These are phyloP conservation scores for Pontederia crassipes DNA, from an alignment of 176 grass and related monocot genomes.

Conservation along the genomic window DNA sequence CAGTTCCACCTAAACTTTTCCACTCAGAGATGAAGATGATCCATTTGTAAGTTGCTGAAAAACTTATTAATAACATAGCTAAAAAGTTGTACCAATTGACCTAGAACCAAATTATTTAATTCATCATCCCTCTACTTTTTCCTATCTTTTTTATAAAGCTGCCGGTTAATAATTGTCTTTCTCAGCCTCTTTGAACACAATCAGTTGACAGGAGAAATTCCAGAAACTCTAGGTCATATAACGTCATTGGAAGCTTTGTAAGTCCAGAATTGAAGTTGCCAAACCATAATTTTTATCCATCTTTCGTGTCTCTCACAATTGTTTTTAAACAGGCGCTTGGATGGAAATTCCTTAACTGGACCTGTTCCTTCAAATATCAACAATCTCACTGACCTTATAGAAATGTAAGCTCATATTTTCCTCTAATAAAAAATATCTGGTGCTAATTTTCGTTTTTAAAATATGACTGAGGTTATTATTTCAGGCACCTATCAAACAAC, in stretches of 20 bases:
- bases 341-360: slow-evolving; percentile 1
- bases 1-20: slow-evolving; percentile 60
- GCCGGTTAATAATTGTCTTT: no score
- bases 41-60: slow-evolving; percentile 50
- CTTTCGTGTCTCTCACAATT: background rate
- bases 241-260: slow-evolving; percentile 53
- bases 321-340: background rate
- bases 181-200: slow-evolving; percentile 78
- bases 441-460: background rate
- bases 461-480: background rate
- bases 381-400: background rate
- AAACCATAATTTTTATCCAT: no score
- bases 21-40: slow-evolving; percentile 47
- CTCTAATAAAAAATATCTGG: no score
- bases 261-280: slow-evolving; percentile 17
- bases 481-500: slow-evolving; percentile 56
- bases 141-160: no score
- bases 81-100: no score
- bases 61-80: background rate
- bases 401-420: slow-evolving; percentile 1
- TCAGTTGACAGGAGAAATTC: slow-evolving; percentile 55
- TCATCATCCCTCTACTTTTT: no score
- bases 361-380: slow-evolving; percentile 10
- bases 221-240: slow-evolving; percentile 38
- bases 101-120: no score